Base-by-base conservation (phyloP, 164 flowering plant species). In the Stephania yunnanensis region DNA sequence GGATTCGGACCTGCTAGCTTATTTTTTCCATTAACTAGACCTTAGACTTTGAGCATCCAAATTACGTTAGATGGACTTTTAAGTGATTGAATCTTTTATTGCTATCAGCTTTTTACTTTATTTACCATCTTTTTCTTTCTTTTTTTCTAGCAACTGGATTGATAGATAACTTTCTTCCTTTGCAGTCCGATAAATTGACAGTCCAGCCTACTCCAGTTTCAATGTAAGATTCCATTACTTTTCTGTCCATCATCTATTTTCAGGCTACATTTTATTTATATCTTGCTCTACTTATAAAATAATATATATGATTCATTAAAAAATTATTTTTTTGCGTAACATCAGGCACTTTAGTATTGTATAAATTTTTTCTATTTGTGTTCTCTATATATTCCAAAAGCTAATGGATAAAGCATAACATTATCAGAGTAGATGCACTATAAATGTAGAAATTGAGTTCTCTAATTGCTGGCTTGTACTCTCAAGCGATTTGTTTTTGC, bases 121-220 rank as follows among this genome's bases (percentile, higher is more conserved):
- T 8, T 45, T 58, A 9, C 4, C 4, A 31, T 1, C 29, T 12
- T 17, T 20, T 11, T 61, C 42, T 20, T 25, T 61, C 1, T 70
- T 61, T 61, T 10, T 71, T 25, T 67, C 36, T 5, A 53, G 53
- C 17, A 52, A 8, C 25, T 71, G 31, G 46, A 31, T 29, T 53
- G 25, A 65, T 31, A 50, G 17, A 20, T n/a, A 69, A 9, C 31
- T 45, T 67, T 17, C 73, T 22, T 36, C 20, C 73, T 74, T 83
- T 87, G 90, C 92, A 92, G 97, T 79, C 85, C 10, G 89, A 86
- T 74, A 87, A 83, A 80, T 94, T 85, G 65, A 75, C 87, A 3
- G 81, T 80, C 69, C 90, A 90, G 85, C 89, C 94, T 77, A 89
- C 89, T 84, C 94, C 99, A 36, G 90, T 90, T 82, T 89, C 97